Evolutionary conservation across 2,329 filamentous ascomycete genomes (phyloP).

Genomic region (Monilinia fructigena): DNA sequence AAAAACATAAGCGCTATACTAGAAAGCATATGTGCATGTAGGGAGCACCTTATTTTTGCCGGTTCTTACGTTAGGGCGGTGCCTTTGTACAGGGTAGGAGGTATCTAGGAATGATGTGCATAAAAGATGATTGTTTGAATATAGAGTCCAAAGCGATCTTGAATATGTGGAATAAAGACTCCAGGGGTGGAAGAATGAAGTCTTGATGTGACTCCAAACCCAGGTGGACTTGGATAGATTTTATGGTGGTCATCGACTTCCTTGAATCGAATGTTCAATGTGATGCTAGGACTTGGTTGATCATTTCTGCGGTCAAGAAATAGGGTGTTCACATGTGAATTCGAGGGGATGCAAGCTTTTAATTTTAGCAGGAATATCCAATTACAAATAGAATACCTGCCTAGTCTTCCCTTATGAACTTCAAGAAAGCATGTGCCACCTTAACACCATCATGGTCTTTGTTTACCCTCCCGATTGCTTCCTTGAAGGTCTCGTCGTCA

Average conservation of each 20-base stretch:
- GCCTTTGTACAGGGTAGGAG: too few species aligned
- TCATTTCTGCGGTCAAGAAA: not conserved
- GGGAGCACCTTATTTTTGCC: too few species aligned
- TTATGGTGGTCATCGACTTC: not conserved
- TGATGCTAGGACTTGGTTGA: not conserved
- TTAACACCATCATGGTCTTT: constrained; percentile 76
- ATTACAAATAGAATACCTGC: not conserved
- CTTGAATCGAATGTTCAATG: not conserved
- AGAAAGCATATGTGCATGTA: too few species aligned
- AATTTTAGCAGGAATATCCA: not conserved
- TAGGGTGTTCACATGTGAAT: not conserved
- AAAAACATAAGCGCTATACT: too few species aligned
- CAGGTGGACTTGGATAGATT: not conserved
- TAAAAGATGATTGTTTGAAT: too few species aligned
- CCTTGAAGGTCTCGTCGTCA: constrained; percentile 63
- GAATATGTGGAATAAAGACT: not conserved
- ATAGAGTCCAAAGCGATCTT: too few species aligned
- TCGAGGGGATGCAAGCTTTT: not conserved
- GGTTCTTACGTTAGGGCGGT: too few species aligned
- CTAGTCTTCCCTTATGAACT: constrained; percentile 64
- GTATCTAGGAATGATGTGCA: too few species aligned
- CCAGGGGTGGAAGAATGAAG: not conserved
- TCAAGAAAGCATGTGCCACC: constrained; percentile 71
- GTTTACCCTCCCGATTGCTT: constrained; percentile 64
- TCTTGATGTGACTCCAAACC: not conserved